phyloP scores from a whole-genome alignment of 2,329 filamentous ascomycete species.

The Sclerotinia subarctica region DNA sequence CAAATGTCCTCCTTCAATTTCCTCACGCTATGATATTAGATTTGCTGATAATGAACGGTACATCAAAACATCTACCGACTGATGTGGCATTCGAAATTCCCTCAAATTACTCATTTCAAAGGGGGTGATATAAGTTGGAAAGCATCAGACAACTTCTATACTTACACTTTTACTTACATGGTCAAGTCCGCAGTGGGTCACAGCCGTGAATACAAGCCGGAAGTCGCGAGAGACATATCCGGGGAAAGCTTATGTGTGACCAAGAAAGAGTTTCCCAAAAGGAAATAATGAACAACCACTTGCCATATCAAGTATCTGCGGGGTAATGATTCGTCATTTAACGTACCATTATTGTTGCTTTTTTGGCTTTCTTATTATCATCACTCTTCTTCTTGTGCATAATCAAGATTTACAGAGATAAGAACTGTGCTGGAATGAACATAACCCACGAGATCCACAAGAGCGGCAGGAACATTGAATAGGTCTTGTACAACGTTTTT shows the following conservation, averaged over 20 bases:
- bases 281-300: background rate
- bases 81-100: background rate
- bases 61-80: background rate
- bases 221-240: background rate
- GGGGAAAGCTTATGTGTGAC: constrained; percentile 6
- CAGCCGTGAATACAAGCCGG: background rate
- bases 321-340: background rate
- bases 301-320: background rate
- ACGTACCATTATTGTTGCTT: constrained; percentile 5
- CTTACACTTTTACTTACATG: background rate
- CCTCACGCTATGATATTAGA: background rate
- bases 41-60: background rate
- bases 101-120: background rate
- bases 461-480: background rate
- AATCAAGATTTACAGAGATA: background rate
- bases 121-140: background rate
- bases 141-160: background rate
- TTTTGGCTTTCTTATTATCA: background rate
- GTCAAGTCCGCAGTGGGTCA: background rate
- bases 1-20: background rate
- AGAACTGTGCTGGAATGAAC: too few species aligned
- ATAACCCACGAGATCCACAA: too few species aligned
- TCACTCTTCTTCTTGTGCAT: background rate
- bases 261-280: too few species aligned
- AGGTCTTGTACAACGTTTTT: background rate